Base-by-base conservation (phyloP, 805 yeast genomes). In the Kodamaea fukazawae region DNA sequence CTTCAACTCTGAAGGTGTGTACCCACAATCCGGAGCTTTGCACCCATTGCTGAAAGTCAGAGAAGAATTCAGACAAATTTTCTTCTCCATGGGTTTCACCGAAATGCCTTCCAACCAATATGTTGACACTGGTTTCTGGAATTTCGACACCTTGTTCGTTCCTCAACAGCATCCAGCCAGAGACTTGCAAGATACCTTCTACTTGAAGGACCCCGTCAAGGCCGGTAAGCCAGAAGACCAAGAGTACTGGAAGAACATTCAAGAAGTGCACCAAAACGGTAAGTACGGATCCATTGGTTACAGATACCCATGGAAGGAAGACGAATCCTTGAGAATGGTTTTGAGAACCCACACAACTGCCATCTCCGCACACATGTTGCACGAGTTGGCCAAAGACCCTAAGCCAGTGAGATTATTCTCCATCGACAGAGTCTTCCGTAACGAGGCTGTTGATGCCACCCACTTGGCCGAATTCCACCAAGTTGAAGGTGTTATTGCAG, bases 111-210 rank as follows among this genome's bases (percentile, higher is more conserved):
- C 99, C 17, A 91, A 91, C 65, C 96, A 91, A 65, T 93, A 90
- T 62, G 99, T 93, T 38, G 99, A 93, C 61, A 79, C 93, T 12
- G 98, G 98, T 4, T 93, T 93, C 81, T 93, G 99, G 99, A 93
- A 93, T 69, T 93, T 93, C 60, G 99, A 93, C 64, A 80, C 99
- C 3, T 76, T 93, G 56, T 93, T 71, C 57, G 99, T 93, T 40
- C 99, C 99, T 41, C 99, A 93, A 71, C 98, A 93, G 71, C 99
- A 93, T 71, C 99, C 99, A 12, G 99, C 99, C 36, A 83, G 99
- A 73, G 99, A 93, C 63, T 76, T 93, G 63, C 99, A 93, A 69
- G 99, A 93, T 70, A 93, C 99, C 44, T 93, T 93, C 73, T 93
- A 93, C 70, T 75, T 93, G 67, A 91, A 90, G 62, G 98, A 93